Conservation (phyloP, 2,329 filamentous ascomycete species). For the Keithomyces neogunnii region DNA sequence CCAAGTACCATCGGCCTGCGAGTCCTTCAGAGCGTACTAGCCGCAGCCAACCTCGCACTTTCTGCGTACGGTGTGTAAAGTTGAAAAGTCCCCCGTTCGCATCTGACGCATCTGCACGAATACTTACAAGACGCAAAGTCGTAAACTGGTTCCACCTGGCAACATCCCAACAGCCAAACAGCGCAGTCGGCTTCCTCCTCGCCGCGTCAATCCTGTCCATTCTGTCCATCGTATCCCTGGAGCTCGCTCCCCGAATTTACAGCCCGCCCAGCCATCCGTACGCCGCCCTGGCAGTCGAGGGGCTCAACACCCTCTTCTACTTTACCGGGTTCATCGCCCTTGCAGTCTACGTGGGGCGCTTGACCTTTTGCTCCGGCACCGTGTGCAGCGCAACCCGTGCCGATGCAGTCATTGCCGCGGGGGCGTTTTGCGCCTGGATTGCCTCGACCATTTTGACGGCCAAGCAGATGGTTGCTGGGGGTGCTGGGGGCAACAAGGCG, state of each 20-base stretch:
- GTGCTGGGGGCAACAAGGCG: conserved; percentile 21
- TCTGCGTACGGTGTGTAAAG: conserved; percentile 12
- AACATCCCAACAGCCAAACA: conserved; percentile 45
- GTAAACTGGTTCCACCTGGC: conserved; percentile 51
- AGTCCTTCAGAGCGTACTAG: conserved; percentile 12
- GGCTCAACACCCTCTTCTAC: conserved; percentile 46
- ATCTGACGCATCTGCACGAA: not conserved
- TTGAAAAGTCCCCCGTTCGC: not conserved
- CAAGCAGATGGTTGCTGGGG: conserved; percentile 38
- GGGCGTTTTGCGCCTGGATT: conserved; percentile 46
- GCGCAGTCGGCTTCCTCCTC: conserved; percentile 50
- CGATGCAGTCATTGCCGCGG: conserved; percentile 44
- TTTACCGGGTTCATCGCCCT: conserved; percentile 52
- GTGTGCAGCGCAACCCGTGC: conserved; percentile 49
- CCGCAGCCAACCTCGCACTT: conserved; percentile 10
- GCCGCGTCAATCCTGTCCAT: conserved; percentile 46
- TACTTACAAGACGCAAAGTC: conserved; percentile 29
- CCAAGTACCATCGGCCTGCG: conserved; percentile 9
- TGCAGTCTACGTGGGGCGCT: conserved; percentile 44
- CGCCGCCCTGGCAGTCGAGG: conserved; percentile 39
- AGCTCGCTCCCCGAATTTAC: conserved; percentile 37
- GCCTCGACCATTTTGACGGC: conserved; percentile 36
- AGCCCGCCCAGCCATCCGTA: conserved; percentile 39
- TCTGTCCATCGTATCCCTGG: conserved; percentile 45
- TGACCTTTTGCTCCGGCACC: conserved; percentile 48